These are phyloP conservation scores for Dichotomocladium elegans DNA, from an alignment of 371 early-diverging fungal species.

Conservation along the genomic window DNA sequence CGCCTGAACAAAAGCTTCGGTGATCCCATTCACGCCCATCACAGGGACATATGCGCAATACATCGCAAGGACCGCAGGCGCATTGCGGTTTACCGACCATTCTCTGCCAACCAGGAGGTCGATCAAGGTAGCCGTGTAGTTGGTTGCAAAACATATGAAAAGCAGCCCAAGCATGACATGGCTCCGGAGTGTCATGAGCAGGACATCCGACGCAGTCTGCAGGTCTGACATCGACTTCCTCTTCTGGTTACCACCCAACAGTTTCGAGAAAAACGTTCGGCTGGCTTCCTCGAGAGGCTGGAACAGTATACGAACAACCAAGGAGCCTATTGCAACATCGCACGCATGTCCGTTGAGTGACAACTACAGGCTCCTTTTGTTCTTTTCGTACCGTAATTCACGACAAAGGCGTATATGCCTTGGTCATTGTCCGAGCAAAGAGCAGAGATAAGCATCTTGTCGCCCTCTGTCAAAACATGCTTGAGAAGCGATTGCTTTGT, in stretches of 20 bases:
- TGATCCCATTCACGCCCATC: constrained; percentile 93
- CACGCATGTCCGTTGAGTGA: neutral
- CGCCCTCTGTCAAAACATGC: constrained; percentile 92
- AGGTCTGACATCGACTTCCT: constrained; percentile 1
- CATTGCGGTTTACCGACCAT: constrained; percentile 54
- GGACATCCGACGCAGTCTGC: constrained; percentile 41
- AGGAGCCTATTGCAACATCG: constrained; percentile 63
- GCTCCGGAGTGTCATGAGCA: constrained; percentile 66
- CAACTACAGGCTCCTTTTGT: neutral
- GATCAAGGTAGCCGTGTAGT: constrained; percentile 74
- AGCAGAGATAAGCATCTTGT: constrained; percentile 80
- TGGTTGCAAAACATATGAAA: constrained; percentile 82
- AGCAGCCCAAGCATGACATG: constrained; percentile 77
- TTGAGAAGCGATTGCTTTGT: constrained; percentile 86
- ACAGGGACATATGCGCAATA: constrained; percentile 91
- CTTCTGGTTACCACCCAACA: constrained; percentile 22
- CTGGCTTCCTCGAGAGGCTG: constrained; percentile 92
- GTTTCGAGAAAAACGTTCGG: constrained; percentile 76
- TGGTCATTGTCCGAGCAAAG: constrained; percentile 58
- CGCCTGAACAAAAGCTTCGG: constrained; percentile 91
- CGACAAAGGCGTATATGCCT: constrained; percentile 83
- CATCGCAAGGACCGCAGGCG: constrained; percentile 56
- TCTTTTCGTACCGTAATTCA: constrained; percentile 76
- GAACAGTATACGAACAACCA: constrained; percentile 87
- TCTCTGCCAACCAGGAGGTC: constrained; percentile 64